Evolutionary conservation across 371 early-diverging fungal genomes (phyloP), one percentile per base, ranked within the genome.

Genomic region (Apophysomyces sp.): DNA sequence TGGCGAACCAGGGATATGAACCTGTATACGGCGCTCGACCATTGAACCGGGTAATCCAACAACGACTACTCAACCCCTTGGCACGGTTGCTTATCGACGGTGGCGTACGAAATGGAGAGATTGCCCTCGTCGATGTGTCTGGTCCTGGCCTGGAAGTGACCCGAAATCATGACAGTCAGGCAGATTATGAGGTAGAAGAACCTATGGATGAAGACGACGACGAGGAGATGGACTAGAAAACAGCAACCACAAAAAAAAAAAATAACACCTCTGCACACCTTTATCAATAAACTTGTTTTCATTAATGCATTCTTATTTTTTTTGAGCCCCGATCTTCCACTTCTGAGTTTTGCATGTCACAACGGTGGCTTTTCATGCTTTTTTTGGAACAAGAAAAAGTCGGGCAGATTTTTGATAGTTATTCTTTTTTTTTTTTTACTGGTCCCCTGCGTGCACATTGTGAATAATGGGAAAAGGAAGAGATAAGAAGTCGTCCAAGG

Each of bases 21-120:
- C 92, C 94, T 4, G 82, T 86, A 6, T 96, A 92, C 74, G 98
- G 97, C 69, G 95, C 92, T 12, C 86, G 86, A 28, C 92, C 92
- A 15, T 67, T 93, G 54, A 93, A 94, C 66, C 86, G 95, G 26
- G 80, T 94, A 37, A 89, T 95, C 36, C 92, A 93, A 63, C 89
- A 92, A 71, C 73, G 84, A 51, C 51, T 94, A 16, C 74, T 95
- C 61, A 93, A 93, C 63, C 93, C 93, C 34, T 72, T 95, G 63
- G 92, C 94, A 13, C 84, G 85, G 69, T 67, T 84, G 32, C 78
- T 95, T 27, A 84, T 94, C 34, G 91, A 92, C 53, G 94, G 93
- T 55, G 86, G 89, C 58, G 75, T 93, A 32, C 80, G 86, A 52
- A 80, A 85, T 37, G 81, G 81, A 7, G 93, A 93, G 58, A 60